A percentile compares a stretch with the other conserved stretches of the same genome.
Evolutionary conservation across 352 stramenopile species (phyloP).

Genomic region (Globisporangium radiosum): DNA sequence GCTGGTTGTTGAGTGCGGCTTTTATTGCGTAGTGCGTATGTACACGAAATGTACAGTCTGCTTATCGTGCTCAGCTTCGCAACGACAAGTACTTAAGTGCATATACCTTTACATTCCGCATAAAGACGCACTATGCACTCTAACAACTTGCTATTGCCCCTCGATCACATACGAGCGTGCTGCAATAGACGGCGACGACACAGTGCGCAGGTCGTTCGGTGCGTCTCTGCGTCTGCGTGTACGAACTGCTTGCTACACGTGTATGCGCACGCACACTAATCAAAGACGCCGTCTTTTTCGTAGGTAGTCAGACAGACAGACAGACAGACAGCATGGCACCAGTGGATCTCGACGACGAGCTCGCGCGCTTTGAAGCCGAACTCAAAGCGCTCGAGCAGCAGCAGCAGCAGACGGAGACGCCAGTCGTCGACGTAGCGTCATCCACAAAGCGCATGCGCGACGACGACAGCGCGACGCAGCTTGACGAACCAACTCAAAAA

Average conservation of each 20-base stretch:
- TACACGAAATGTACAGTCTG: too few relatives aligned
- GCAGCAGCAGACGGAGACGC: slow-evolving; percentile 11
- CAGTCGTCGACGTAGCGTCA: not conserved
- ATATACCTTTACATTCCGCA: too few relatives aligned
- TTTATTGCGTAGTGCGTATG: too few relatives aligned
- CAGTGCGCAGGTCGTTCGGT: too few relatives aligned
- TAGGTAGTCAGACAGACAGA: not conserved
- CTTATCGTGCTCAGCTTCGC: too few relatives aligned
- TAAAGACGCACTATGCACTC: too few relatives aligned
- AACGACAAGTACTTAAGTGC: too few relatives aligned
- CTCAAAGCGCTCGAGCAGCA: slow-evolving; percentile 69
- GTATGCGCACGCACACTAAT: not conserved
- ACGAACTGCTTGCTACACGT: too few relatives aligned
- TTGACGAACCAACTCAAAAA: slow-evolving; percentile 17
- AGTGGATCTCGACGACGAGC: slow-evolving; percentile 62
- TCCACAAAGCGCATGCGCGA: slow-evolving; percentile 26
- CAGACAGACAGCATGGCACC: slow-evolving; percentile 24
- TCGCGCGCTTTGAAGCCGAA: slow-evolving; percentile 78
- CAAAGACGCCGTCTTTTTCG: not conserved
- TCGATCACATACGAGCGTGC: not conserved
- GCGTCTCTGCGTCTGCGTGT: too few relatives aligned
- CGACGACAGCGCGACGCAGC: slow-evolving; percentile 11
- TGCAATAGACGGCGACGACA: not conserved
- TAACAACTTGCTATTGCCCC: too few relatives aligned
- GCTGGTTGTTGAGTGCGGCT: too few relatives aligned